Evolutionary conservation across 768 basidiomycete species (phyloP), one percentile per base, ranked within the genome.

Genomic region (Tubosaeta brunneosetosa): DNA sequence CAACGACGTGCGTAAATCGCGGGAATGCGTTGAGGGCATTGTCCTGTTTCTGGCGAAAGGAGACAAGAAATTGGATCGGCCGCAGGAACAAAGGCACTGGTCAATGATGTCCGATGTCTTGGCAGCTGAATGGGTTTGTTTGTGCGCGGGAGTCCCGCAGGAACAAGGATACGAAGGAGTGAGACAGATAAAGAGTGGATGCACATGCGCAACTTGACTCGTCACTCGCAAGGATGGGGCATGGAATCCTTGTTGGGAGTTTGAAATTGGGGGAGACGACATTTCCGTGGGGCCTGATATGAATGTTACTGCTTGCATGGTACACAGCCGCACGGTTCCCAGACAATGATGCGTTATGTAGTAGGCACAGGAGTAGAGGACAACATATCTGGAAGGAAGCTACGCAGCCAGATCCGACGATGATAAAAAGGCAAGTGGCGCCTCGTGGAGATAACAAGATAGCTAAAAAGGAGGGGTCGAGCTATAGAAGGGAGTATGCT

Each of bases 381-480:
- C 42, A 64, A 65, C 60, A 62, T 57, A 62, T 57, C 54, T 47
- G 64, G 65, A 59, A 66, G 50, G 62, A 51, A 42, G 52, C 52
- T 57, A 55, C 50, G 58, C 59, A 57, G 57, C 64, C 52, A 71
- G 69, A 68, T 70, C 62, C 60, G 68, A 57, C 56, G 55, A 57
- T 55, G 55, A 60, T 50, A 60, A 53, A 42, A 55, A 50, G 56
- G 51, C 52, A 54, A 58, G 52, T 44, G 53, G 53, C 47, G 55
- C 67, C 67, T 71, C 60, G 63, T 69, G 63, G 69, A 66, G 65
- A 67, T 69, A 71, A 60, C 65, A 55, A 55, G 50, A 60, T 61
- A 49, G 60, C 57, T 44, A 53, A 62, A 66, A 56, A 52, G 53
- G 60, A 53, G 49, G 36, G 55, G 44, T 43, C 33, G 57, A 56